These are phyloP conservation scores for Drechslerella coelobrocha DNA, from an alignment of 2,329 filamentous ascomycete species.

Conservation along the genomic window DNA sequence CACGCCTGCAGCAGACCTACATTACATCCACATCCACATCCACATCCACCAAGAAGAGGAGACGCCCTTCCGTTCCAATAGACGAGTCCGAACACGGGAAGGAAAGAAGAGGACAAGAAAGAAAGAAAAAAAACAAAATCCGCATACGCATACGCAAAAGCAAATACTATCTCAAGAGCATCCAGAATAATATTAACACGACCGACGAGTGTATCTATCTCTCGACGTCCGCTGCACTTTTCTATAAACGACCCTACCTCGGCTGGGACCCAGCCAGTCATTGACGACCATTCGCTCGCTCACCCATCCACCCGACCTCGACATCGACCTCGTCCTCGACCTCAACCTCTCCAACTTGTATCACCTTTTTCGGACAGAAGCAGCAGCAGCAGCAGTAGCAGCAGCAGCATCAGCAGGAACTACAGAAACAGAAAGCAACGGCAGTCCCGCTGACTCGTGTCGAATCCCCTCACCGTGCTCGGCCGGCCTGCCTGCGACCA, in stretches of 20 bases:
- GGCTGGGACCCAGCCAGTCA: neutral
- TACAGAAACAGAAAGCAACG: too few relatives aligned
- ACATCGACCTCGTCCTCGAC: neutral
- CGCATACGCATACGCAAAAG: too few relatives aligned
- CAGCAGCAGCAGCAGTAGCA: too few relatives aligned
- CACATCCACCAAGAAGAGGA: neutral
- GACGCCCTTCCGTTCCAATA: slow-evolving; percentile 7
- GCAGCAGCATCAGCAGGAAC: too few relatives aligned
- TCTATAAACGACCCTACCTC: neutral
- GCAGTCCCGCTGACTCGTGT: slow-evolving; percentile 4
- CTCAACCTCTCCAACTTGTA: slow-evolving; percentile 22
- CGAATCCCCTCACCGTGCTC: slow-evolving; percentile 28
- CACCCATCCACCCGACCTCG: neutral
- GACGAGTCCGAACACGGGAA: neutral
- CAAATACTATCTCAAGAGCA: too few relatives aligned
- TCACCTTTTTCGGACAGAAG: too few relatives aligned
- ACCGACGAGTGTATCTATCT: too few relatives aligned
- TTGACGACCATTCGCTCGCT: slow-evolving; percentile 6
- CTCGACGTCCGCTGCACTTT: too few relatives aligned
- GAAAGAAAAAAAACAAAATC: neutral
- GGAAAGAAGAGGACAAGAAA: slow-evolving; percentile 1
- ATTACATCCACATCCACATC: slow-evolving; percentile 1
- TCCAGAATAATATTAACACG: too few relatives aligned
- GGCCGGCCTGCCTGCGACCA: slow-evolving; percentile 9
- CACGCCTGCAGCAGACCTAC: neutral